Conservation (phyloP, 192 early-diverging fungal species). For the Phlyctochytrium arcticum region DNA sequence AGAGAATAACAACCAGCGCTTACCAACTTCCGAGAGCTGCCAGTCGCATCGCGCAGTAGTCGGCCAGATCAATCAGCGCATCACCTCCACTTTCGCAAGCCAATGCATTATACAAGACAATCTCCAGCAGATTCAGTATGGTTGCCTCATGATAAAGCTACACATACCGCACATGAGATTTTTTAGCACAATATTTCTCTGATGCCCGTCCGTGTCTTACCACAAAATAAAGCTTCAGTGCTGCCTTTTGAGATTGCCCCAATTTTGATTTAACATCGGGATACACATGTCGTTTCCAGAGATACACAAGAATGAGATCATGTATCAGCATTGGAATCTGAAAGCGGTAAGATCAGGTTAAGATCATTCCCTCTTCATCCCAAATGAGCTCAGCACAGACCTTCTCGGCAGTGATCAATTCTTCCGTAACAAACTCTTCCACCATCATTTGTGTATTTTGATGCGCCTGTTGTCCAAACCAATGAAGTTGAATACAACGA, state of each 20-base stretch:
- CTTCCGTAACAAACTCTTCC: constrained; percentile 46
- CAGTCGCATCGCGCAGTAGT: constrained; percentile 41
- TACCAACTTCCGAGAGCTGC: constrained; percentile 28
- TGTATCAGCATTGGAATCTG: constrained; percentile 37
- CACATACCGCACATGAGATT: not conserved
- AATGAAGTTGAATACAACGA: not conserved
- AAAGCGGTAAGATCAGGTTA: not conserved
- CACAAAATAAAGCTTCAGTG: constrained; percentile 39
- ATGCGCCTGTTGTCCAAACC: constrained; percentile 28
- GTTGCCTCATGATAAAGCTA: constrained; percentile 54
- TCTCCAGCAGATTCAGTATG: constrained; percentile 46
- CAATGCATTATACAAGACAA: constrained; percentile 35
- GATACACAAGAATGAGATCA: constrained; percentile 39
- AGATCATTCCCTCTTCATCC: not conserved
- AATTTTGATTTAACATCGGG: constrained; percentile 23
- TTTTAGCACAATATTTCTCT: not conserved
- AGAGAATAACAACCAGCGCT: not conserved
- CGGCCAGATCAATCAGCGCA: constrained; percentile 38
- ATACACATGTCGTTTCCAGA: constrained; percentile 43
- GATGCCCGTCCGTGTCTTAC: constrained; percentile 29
- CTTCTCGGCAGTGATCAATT: constrained; percentile 33
- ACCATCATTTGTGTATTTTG: constrained; percentile 28
- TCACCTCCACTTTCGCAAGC: constrained; percentile 30
- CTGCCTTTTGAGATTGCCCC: constrained; percentile 14
- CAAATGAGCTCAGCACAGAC: constrained; percentile 20